Conservation (phyloP, 2,329 filamentous ascomycete genomes). For the Ceratocystiopsis sp. region DNA sequence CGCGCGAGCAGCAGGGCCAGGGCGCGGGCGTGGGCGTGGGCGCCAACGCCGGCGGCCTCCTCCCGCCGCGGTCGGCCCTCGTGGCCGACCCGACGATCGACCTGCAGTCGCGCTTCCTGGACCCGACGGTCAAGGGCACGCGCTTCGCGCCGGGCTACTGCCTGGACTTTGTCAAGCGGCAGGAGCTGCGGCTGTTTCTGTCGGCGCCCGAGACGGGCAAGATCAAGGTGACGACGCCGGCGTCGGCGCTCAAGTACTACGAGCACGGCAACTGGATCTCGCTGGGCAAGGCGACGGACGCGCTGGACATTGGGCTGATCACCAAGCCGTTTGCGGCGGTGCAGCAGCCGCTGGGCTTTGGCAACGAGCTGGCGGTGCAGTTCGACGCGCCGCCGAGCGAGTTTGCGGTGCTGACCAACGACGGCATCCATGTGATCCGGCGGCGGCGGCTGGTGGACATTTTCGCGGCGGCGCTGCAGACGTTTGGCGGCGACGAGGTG, state of each 20-base stretch:
- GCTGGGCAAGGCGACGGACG: constrained; percentile 44
- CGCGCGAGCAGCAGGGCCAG: constrained; percentile 24
- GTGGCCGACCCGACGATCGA: constrained; percentile 25
- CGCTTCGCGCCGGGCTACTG: constrained; percentile 81
- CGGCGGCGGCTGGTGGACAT: constrained; percentile 78
- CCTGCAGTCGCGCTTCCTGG: constrained; percentile 30
- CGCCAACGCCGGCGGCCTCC: background rate
- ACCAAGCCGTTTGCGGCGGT: constrained; percentile 56
- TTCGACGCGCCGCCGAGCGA: constrained; percentile 72
- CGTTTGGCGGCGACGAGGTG: constrained; percentile 58
- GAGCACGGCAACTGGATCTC: constrained; percentile 72
- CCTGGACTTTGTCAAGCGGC: constrained; percentile 51
- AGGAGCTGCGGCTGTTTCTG: constrained; percentile 47
- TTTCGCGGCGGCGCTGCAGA: constrained; percentile 67
- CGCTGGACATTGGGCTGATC: constrained; percentile 64
- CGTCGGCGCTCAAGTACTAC: constrained; percentile 42
- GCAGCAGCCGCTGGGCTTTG: constrained; percentile 57
- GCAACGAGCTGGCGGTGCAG: constrained; percentile 92
- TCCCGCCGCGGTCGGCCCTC: constrained; percentile 4
- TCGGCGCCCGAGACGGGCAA: constrained; percentile 76
- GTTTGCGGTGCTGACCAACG: constrained; percentile 81
- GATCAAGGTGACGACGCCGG: constrained; percentile 44
- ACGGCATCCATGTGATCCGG: constrained; percentile 72
- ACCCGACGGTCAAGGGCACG: constrained; percentile 32
- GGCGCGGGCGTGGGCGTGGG: background rate